phyloP scores from a whole-genome alignment of 768 basidiomycete genomes.

The Polyporus arcularius region DNA sequence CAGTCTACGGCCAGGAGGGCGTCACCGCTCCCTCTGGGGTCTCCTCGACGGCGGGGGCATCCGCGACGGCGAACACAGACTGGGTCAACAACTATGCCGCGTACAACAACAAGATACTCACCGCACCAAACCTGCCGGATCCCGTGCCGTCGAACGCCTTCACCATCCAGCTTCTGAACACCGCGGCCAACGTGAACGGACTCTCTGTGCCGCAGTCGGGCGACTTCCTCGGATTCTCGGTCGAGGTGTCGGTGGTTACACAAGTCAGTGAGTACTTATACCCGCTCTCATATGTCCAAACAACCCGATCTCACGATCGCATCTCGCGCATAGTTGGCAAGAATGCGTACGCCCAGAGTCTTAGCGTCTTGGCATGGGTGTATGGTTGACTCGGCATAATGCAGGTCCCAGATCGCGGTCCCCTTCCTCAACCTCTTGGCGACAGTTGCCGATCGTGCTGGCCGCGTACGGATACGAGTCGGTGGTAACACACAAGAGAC shows the following conservation, averaged over 20 bases:
- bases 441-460: slow-evolving; percentile 45
- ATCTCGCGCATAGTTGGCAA: slow-evolving; percentile 44
- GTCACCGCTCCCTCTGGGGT: slow-evolving; percentile 16
- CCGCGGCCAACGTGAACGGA: slow-evolving; percentile 22
- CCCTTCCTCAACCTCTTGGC: slow-evolving; percentile 54
- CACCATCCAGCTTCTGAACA: slow-evolving; percentile 27
- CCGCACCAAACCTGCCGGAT: slow-evolving; percentile 30
- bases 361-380: slow-evolving; percentile 39
- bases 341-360: slow-evolving; percentile 41
- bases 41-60: slow-evolving; percentile 4
- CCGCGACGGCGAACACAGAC: not conserved
- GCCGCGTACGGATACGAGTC: slow-evolving; percentile 39
- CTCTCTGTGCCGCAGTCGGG: slow-evolving; percentile 47
- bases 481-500: slow-evolving; percentile 58
- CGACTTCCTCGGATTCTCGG: slow-evolving; percentile 73
- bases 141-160: slow-evolving; percentile 25
- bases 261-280: slow-evolving; percentile 54
- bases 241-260: slow-evolving; percentile 73
- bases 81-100: slow-evolving; percentile 20
- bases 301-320: slow-evolving; percentile 7
- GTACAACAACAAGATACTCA: slow-evolving; percentile 34
- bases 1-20: slow-evolving; percentile 32
- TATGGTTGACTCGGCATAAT: slow-evolving; percentile 10
- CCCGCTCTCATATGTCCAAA: not conserved
- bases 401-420: slow-evolving; percentile 48